Conservation (phyloP, 2,329 filamentous ascomycete species). For the Trichophyton schoenleinii region DNA sequence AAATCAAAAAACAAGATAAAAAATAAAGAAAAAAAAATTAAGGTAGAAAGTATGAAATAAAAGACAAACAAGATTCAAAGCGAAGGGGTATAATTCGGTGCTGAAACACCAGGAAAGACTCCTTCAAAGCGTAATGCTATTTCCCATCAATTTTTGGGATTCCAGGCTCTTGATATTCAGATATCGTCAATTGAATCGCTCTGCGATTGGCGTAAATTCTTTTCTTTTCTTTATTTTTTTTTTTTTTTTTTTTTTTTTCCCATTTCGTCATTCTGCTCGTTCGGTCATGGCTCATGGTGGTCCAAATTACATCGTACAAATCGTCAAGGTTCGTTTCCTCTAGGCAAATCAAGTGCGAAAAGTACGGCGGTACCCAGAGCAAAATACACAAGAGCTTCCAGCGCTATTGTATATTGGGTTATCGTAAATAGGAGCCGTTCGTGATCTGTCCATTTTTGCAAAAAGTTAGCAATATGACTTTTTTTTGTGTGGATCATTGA, state of each 20-base stretch:
- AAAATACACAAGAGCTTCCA: conserved; percentile 5
- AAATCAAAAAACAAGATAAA: background rate
- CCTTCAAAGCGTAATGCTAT: background rate
- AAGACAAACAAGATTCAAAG: background rate
- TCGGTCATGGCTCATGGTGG: background rate
- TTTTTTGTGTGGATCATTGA: background rate
- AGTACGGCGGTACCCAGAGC: background rate
- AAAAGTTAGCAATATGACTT: background rate
- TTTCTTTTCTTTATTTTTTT: too few species aligned
- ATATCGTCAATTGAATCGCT: background rate
- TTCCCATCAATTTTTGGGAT: background rate
- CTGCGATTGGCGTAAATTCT: background rate
- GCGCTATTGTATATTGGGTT: background rate
- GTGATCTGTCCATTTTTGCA: background rate
- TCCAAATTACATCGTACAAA: background rate
- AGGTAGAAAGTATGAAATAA: too few species aligned
- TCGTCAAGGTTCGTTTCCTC: background rate
- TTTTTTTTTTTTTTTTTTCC: background rate
- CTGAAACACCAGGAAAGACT: background rate
- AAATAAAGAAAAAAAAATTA: too few species aligned
- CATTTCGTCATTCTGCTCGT: background rate
- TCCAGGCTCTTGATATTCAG: background rate
- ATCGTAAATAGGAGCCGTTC: background rate
- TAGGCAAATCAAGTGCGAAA: background rate
- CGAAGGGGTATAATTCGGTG: background rate